Conservation (phyloP, 371 early-diverging fungal species). For the Mortierella sp. region DNA sequence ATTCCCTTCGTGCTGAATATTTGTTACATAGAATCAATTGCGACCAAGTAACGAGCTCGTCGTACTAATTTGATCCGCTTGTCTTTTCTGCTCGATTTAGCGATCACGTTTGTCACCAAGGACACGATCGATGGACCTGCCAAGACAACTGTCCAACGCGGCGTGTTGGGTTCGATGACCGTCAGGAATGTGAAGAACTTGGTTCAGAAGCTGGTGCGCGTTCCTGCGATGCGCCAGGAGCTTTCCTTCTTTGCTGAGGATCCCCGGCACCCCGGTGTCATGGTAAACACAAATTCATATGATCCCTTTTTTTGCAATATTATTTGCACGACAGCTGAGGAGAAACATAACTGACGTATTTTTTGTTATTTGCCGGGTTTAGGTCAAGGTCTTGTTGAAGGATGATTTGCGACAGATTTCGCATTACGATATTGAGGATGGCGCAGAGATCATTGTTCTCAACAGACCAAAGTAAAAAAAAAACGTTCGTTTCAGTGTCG, state of each 20-base stretch:
- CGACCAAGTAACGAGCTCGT: too few species aligned
- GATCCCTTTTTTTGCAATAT: too few species aligned
- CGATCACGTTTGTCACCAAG: constrained; percentile 33
- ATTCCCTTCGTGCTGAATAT: background rate
- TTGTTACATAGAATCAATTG: too few species aligned
- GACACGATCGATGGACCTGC: constrained; percentile 23
- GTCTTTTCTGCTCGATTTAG: constrained; percentile 6
- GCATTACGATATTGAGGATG: constrained; percentile 56
- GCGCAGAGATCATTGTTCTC: constrained; percentile 53
- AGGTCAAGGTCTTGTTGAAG: constrained; percentile 52
- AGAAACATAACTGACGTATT: background rate
- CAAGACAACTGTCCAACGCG: constrained; percentile 31
- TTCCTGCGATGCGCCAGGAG: constrained; percentile 53
- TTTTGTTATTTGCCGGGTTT: background rate
- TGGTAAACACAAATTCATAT: constrained; percentile 11
- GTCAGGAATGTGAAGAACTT: constrained; percentile 62
- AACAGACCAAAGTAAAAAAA: constrained; percentile 11
- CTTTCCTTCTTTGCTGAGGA: constrained; percentile 35
- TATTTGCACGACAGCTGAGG: too few species aligned
- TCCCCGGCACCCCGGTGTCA: constrained; percentile 30
- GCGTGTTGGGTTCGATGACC: constrained; percentile 60
- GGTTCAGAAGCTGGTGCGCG: constrained; percentile 57
- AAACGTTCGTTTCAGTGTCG: background rate
- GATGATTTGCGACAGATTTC: constrained; percentile 62
- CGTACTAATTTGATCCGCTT: background rate